Percentiles rank a stretch among this genome's conserved stretches.
Evolutionary conservation across 441 rosid genomes (phyloP).

Genomic region (Croton setiger): DNA sequence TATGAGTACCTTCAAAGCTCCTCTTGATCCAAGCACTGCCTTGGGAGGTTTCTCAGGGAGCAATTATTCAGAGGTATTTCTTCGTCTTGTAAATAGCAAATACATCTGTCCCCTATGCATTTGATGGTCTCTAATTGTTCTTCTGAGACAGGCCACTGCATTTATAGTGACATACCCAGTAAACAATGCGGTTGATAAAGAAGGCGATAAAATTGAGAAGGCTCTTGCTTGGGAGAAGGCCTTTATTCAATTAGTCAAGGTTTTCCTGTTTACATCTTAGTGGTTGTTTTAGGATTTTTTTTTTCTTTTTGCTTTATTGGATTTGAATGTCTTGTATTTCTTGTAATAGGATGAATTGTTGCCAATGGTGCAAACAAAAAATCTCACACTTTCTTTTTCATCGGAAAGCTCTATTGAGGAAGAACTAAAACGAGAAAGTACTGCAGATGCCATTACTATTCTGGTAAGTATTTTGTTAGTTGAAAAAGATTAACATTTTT

Average conservation of each 20-base stretch:
- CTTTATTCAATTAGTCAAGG: slow-evolving; percentile 86
- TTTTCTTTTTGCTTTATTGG: not conserved
- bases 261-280: slow-evolving; percentile 29
- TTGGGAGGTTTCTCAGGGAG: slow-evolving; percentile 92
- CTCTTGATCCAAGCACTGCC: slow-evolving; percentile 95
- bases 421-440: slow-evolving; percentile 95
- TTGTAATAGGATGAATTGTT: slow-evolving; percentile 71
- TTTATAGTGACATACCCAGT: slow-evolving; percentile 92
- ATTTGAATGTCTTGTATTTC: slow-evolving; percentile 1
- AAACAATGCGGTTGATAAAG: slow-evolving; percentile 61
- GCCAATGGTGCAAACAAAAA: slow-evolving; percentile 70
- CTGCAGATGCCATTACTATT: slow-evolving; percentile 95
- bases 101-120: slow-evolving; percentile 14
- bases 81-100: slow-evolving; percentile 22
- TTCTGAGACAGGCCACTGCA: slow-evolving; percentile 82
- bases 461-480: slow-evolving; percentile 38
- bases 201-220: slow-evolving; percentile 65
- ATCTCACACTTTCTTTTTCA: slow-evolving; percentile 81
- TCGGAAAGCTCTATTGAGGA: slow-evolving; percentile 98
- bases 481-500: not conserved
- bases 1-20: slow-evolving; percentile 95
- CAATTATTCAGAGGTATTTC: slow-evolving; percentile 77
- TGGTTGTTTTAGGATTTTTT: not conserved
- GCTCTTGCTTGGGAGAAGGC: slow-evolving; percentile 99
- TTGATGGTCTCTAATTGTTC: slow-evolving; percentile 26